phyloP scores from a whole-genome alignment of 2,329 filamentous ascomycete genomes.

The Neocatenulostroma microsporum region DNA sequence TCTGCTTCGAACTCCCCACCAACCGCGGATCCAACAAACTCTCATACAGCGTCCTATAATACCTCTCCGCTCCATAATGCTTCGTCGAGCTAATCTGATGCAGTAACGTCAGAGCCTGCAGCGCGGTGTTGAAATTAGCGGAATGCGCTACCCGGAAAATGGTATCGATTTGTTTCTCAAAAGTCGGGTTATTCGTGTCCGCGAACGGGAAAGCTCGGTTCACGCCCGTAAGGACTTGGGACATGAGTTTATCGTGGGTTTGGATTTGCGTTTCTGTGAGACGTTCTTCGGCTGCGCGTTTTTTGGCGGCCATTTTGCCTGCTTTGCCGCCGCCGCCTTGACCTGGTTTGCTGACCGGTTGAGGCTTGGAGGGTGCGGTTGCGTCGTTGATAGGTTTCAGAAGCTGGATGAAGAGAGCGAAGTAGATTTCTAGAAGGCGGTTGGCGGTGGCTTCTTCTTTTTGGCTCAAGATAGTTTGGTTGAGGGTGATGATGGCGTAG shows the following conservation, averaged over 20 bases:
- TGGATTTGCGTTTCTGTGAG: conserved; percentile 44
- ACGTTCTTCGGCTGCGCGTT: conserved; percentile 34
- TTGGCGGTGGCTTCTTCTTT: conserved; percentile 77
- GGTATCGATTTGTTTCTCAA: conserved; percentile 85
- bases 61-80: conserved; percentile 76
- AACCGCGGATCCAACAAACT: conserved; percentile 86
- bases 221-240: conserved; percentile 83
- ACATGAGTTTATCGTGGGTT: conserved; percentile 82
- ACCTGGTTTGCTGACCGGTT: conserved; percentile 18
- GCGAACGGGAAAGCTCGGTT: conserved; percentile 95
- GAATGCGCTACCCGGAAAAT: conserved; percentile 95
- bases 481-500: conserved; percentile 91
- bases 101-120: conserved; percentile 89
- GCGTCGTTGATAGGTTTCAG: conserved; percentile 54
- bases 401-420: conserved; percentile 74
- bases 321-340: conserved; percentile 49
- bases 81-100: conserved; percentile 81
- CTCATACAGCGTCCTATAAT: conserved; percentile 93
- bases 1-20: conserved; percentile 84
- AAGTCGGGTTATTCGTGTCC: conserved; percentile 65
- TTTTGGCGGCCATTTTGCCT: conserved; percentile 47
- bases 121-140: conserved; percentile 96
- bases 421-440: conserved; percentile 82
- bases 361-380: conserved; percentile 15
- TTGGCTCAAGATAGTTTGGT: conserved; percentile 84